Evolutionary conservation across 1,139 yeast species (phyloP), one percentile per base, ranked within the genome.

Genomic region (Candida smagusa): DNA sequence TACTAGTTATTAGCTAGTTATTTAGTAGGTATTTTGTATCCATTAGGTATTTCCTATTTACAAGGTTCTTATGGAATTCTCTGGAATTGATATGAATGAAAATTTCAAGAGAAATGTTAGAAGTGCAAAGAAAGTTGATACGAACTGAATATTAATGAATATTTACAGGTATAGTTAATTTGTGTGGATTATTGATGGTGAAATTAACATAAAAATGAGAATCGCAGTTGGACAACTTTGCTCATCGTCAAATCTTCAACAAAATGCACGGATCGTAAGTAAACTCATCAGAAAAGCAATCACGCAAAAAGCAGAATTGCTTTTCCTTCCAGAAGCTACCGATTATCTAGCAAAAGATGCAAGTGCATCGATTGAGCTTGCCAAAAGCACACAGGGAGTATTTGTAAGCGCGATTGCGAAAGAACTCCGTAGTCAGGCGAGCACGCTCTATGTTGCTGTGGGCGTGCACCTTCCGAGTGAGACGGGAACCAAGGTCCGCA

Each of bases 261-360:
- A 68, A 22, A 92, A 92, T 49, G 81, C 87, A 9, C 53, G 62
- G 7, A 63, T 70, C 1, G 92, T 82, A 0, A 68, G 72, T 12
- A 67, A 68, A 33, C 65, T 89, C 28, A 78, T 89, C 22, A 58
- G 65, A n/a, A 62, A 68, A 38, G 95, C 97, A 0, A 72, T 84
- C 0, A 59, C 61, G 7, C 56, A 69, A 8, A 72, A 81, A 3
- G 88, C 83, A 8, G 65, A 73, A 43, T 78, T 87, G 3, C 68
- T 90, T 7, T 89, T 90, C 54, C 72, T 92, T 30, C 97, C 97
- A 1, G 98, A 92, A 57, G 97, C 97, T 0, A 74, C 92, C 1
- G 97, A 92, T 54, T 92, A 88, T 57, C 72, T 92, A 31, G 84
- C 95, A 3, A 68, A 77, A 33, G 76, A 81, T 46, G 81, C 94